Evolutionary conservation across 2,329 filamentous ascomycete genomes (phyloP).

Genomic region (Xylariaceae sp.): DNA sequence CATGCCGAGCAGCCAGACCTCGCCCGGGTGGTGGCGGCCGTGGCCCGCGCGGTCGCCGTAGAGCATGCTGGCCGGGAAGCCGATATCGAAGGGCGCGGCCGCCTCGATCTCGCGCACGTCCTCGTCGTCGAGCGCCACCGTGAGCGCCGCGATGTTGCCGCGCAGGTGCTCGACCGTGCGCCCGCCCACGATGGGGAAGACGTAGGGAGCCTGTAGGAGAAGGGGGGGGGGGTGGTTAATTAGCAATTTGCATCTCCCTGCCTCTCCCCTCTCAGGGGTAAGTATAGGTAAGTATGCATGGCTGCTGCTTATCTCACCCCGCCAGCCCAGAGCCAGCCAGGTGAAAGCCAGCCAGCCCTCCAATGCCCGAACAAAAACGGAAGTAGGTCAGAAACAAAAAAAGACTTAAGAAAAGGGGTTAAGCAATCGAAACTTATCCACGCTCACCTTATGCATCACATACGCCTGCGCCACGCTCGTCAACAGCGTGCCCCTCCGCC

Average conservation of each 20-base stretch:
- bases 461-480: slow-evolving; percentile 52
- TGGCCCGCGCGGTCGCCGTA: slow-evolving; percentile 15
- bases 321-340: too few species aligned
- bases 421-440: too few species aligned
- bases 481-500: slow-evolving; percentile 47
- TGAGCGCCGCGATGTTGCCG: slow-evolving; percentile 49
- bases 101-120: slow-evolving; percentile 49
- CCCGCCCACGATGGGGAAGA: slow-evolving; percentile 46
- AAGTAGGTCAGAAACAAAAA: too few species aligned
- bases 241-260: too few species aligned
- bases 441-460: slow-evolving; percentile 42
- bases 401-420: too few species aligned
- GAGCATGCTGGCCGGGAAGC: slow-evolving; percentile 48
- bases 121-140: slow-evolving; percentile 38
- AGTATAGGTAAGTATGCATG: too few species aligned
- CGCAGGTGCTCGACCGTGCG: slow-evolving; percentile 44
- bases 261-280: too few species aligned
- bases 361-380: too few species aligned
- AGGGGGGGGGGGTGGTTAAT: too few species aligned
- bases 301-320: too few species aligned
- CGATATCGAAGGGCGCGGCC: slow-evolving; percentile 44
- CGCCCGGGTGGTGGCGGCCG: slow-evolving; percentile 27
- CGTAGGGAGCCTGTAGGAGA: slow-evolving; percentile 41
- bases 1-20: slow-evolving; percentile 38
- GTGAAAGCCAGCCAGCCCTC: too few species aligned